Percentiles rank a stretch among this genome's conserved stretches.
phyloP scores from a whole-genome alignment of 83 land plant genomes.

The Thuja plicata region DNA sequence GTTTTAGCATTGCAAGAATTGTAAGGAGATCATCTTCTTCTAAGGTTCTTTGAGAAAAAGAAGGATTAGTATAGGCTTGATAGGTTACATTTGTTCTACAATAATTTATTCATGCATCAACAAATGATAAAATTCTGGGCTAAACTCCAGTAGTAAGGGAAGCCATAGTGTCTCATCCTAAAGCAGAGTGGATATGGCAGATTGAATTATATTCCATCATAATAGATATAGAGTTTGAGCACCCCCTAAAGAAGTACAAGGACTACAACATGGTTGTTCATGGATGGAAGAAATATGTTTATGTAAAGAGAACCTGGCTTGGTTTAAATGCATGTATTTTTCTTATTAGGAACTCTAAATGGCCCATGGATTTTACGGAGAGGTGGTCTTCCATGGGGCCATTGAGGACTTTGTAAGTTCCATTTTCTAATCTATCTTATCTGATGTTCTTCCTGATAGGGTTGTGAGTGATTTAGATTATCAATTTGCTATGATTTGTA shows the following conservation, averaged over 20 bases:
- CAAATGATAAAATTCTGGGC: constrained; percentile 22
- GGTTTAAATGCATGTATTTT: constrained; percentile 31
- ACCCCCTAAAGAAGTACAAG: constrained; percentile 22
- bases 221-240: constrained; percentile 31
- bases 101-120: constrained; percentile 1
- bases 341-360: constrained; percentile 31
- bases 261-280: constrained; percentile 28
- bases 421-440: too few relatives aligned
- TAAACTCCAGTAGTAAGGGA: constrained; percentile 28
- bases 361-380: constrained; percentile 30
- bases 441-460: constrained; percentile 18
- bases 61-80: constrained; percentile 35
- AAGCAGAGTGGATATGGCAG: constrained; percentile 47
- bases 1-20: constrained; percentile 20
- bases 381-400: constrained; percentile 30
- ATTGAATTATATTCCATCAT: constrained; percentile 25
- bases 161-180: constrained; percentile 37
- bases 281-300: constrained; percentile 27
- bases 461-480: constrained; percentile 21
- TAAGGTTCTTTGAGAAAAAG: constrained; percentile 31
- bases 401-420: constrained; percentile 8
- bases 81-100: constrained; percentile 25
- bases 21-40: constrained; percentile 25
- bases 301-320: constrained; percentile 25
- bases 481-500: constrained; percentile 27